phyloP scores from a whole-genome alignment of 2,329 filamentous ascomycete species.

The Cladosporium sp. region DNA sequence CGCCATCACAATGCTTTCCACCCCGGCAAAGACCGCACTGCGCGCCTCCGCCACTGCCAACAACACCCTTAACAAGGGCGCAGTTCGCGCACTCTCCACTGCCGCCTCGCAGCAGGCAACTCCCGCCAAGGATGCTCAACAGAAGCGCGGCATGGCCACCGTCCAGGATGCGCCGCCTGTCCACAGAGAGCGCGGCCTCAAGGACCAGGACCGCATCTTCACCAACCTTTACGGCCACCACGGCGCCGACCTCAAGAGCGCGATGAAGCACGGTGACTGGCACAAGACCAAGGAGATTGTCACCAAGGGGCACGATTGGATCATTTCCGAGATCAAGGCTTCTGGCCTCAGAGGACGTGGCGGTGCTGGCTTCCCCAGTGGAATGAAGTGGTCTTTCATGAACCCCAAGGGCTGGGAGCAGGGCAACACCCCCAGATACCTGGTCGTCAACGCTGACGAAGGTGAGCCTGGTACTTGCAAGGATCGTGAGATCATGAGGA shows the following conservation, averaged over 20 bases:
- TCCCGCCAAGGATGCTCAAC: slow-evolving; percentile 37
- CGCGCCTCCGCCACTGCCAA: slow-evolving; percentile 24
- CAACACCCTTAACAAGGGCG: slow-evolving; percentile 22
- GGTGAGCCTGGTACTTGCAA: slow-evolving; percentile 99
- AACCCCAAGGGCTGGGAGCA: slow-evolving; percentile 99
- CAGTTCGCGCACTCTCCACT: slow-evolving; percentile 30
- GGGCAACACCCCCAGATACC: slow-evolving; percentile 88
- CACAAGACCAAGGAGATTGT: slow-evolving; percentile 99
- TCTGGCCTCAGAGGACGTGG: slow-evolving; percentile 93
- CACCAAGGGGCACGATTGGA: slow-evolving; percentile 96
- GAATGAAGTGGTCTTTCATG: slow-evolving; percentile 98
- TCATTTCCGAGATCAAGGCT: slow-evolving; percentile 95
- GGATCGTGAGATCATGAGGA: slow-evolving; percentile 99
- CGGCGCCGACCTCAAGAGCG: slow-evolving; percentile 84
- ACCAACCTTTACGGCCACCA: slow-evolving; percentile 96
- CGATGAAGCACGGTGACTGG: slow-evolving; percentile 98
- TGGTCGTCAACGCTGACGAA: slow-evolving; percentile 98
- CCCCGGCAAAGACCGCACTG: slow-evolving; percentile 28
- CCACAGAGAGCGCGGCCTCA: slow-evolving; percentile 75
- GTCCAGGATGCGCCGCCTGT: slow-evolving; percentile 53
- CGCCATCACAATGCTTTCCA: slow-evolving; percentile 27
- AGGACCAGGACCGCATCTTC: slow-evolving; percentile 97
- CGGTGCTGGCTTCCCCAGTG: slow-evolving; percentile 95
- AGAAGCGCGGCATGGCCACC: slow-evolving; percentile 65
- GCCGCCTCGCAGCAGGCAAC: slow-evolving; percentile 19